A percentile compares a stretch with the other conserved stretches of the same genome.
These are phyloP conservation scores for Epichloe gansuensis DNA, from an alignment of 2,329 filamentous ascomycete species.

Conservation along the genomic window DNA sequence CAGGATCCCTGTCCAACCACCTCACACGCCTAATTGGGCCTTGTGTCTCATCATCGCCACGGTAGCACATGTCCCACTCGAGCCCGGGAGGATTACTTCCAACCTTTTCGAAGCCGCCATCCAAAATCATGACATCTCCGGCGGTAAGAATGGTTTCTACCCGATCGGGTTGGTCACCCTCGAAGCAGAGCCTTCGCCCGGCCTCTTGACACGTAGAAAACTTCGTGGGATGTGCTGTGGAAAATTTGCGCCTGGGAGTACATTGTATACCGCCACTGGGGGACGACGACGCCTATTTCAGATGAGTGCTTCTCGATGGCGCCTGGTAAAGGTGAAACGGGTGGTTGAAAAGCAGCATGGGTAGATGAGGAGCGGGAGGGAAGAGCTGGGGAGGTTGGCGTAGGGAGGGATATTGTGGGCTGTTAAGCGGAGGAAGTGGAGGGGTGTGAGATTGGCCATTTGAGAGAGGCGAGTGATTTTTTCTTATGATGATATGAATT, in stretches of 20 bases:
- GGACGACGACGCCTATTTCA: not conserved
- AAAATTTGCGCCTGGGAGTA: conserved; percentile 53
- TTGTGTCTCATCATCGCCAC: not conserved
- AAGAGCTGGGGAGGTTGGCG: conserved; percentile 48
- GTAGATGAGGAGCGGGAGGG: conserved; percentile 41
- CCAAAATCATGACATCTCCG: conserved; percentile 51
- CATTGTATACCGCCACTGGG: not conserved
- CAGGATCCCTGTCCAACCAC: conserved; percentile 11
- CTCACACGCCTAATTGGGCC: not conserved
- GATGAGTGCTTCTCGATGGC: not conserved
- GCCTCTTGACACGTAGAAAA: conserved; percentile 46
- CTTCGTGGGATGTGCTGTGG: conserved; percentile 54
- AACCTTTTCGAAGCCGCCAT: conserved; percentile 49
- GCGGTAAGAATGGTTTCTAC: conserved; percentile 40
- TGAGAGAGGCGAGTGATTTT: not conserved
- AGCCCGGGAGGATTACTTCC: conserved; percentile 47
- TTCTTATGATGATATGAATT: not conserved
- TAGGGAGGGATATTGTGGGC: conserved; percentile 46
- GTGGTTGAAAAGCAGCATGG: not conserved
- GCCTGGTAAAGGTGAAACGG: not conserved
- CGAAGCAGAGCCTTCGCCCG: conserved; percentile 50
- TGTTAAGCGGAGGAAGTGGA: conserved; percentile 41
- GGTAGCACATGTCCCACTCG: conserved; percentile 49
- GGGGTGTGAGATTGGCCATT: conserved; percentile 5
- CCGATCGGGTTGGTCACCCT: conserved; percentile 30